Evolutionary conservation across 345 rosid species (phyloP), one percentile per base, ranked within the genome.

Genomic region (Zanthoxylum bungeanum): DNA sequence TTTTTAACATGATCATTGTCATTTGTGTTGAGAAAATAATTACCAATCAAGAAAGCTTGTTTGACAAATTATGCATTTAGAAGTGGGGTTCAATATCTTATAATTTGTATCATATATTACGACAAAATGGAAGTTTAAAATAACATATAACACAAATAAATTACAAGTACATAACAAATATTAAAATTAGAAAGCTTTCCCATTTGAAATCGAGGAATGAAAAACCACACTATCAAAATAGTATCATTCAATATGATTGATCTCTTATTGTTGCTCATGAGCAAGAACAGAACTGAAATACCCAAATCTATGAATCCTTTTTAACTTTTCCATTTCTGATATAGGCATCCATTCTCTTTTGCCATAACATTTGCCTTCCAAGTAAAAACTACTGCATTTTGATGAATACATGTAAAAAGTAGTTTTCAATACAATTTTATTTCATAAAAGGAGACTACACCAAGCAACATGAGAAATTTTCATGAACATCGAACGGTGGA

Each of bases 361-460:
- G 73, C 33, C 73, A 51, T 7, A 58, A 21, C 42, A 58, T 70
- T 42, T 34, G 36, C 60, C 33, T 52, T n/a, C 25, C 16, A 37
- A 53, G 2, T 24, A 59, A 47, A 37, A 61, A 9, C 2, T 24
- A 9, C 27, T 49, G 68, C 24, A 24, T 49, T 52, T 60, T 36
- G 11, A 3, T 36, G 11, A 3, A 37, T 53, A 33, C 16, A 25
- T 37, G 64, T 10, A 50, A 51, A 50, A 51, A 17, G 22, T 28
- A 1, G 50, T 63, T 55, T 68, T 28, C 24, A 21, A 37, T 37
- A 73, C 44, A 28, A 57, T 64, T 73, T 76, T 70, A 73, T 73
- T 73, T 57, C 14, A 2, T 57, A 36, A 34, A 70, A 28, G 53
- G 30, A 22, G 24, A 58, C n/a, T 31, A 69, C 17, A 42, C 55